Base-by-base conservation (phyloP, 2,329 filamentous ascomycete genomes). In the Colletotrichum truncatum region DNA sequence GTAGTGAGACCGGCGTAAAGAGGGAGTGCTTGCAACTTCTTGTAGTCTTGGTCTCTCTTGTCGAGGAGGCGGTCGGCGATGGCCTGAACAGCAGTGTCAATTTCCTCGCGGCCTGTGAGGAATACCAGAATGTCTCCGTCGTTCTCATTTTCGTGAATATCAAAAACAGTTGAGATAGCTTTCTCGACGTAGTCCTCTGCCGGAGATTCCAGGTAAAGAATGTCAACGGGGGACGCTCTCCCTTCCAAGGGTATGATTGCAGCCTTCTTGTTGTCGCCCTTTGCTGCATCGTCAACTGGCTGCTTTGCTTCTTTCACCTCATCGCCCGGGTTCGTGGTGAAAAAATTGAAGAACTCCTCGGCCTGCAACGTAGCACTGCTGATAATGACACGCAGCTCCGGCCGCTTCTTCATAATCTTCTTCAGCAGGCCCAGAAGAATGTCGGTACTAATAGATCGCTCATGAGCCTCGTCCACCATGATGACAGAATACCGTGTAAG, bases 401-500 rank as follows among this genome's bases (percentile, higher is more conserved):
- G 87, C 43, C 96, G 85, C 73, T 89, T 91, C 76, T 88, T 93
- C 58, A 89, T 82, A 53, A 99, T 95, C 77, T 98, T 98, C 76
- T 97, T 98, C 38, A 99, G 78, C 12, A 98, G 82, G 0, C 96
- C 95, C 4, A 99, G 85, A 7, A 98, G 83, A 11, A 99, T 88
- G 74, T 99, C 96, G 1, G 94, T 97, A 76, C 93, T 97, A 64
- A 98, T 86, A 51, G 94, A 97, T 57, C 96, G 86, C 78, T 98
- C 95, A 75, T 99, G 96, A 6, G 95, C 96, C 79, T 98, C 95
- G 74, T 99, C 96, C 7, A 99, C 92, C 93, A 99, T 98, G 71
- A 99, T 93, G 45, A 97, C 91, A 0, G 94, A 97, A 76, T 99
- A 99, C 10, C 93, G 87, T 18, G 93, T 96, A 34, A 99, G 80